Evolutionary conservation across 495 filamentous ascomycete species (phyloP).

Genomic region (Cercophora scortea): DNA sequence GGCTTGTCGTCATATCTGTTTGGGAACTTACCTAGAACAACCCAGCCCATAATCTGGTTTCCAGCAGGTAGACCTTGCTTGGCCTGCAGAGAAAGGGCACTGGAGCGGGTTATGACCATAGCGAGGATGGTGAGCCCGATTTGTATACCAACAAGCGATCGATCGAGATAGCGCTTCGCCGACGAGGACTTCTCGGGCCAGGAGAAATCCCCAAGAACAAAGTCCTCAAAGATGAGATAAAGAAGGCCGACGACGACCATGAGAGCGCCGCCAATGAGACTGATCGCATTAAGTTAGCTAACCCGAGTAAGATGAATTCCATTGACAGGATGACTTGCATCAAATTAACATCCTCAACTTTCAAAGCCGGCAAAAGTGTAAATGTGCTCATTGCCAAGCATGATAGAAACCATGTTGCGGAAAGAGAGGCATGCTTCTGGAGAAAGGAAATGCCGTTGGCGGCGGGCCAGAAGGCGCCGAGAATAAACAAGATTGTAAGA

Average conservation of each 20-base stretch:
- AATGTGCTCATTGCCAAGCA: constrained; percentile 84
- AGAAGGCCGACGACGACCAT: constrained; percentile 73
- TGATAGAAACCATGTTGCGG: constrained; percentile 63
- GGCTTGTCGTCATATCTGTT: too few species aligned
- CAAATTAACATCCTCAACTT: constrained; percentile 65
- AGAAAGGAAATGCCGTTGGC: constrained; percentile 69
- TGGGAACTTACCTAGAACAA: constrained; percentile 58
- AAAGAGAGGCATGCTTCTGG: constrained; percentile 51
- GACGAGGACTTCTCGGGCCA: constrained; percentile 17
- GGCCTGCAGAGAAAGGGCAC: constrained; percentile 71
- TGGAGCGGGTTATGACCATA: constrained; percentile 79
- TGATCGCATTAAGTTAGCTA: constrained; percentile 32
- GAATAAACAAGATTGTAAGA: constrained; percentile 69
- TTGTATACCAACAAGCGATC: constrained; percentile 38
- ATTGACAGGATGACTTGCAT: constrained; percentile 68
- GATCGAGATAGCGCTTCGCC: constrained; percentile 22
- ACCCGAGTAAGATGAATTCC: background rate
- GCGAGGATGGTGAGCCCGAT: constrained; percentile 78
- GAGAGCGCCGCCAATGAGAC: constrained; percentile 64
- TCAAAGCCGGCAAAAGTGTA: constrained; percentile 80
- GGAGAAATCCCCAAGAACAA: constrained; percentile 45
- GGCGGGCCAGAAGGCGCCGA: constrained; percentile 71
- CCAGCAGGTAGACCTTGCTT: constrained; percentile 82
- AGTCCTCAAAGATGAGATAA: constrained; percentile 78
- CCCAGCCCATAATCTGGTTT: constrained; percentile 83